phyloP scores from a whole-genome alignment of 2,329 filamentous ascomycete species.

The Raffaelea deltoideospora region DNA sequence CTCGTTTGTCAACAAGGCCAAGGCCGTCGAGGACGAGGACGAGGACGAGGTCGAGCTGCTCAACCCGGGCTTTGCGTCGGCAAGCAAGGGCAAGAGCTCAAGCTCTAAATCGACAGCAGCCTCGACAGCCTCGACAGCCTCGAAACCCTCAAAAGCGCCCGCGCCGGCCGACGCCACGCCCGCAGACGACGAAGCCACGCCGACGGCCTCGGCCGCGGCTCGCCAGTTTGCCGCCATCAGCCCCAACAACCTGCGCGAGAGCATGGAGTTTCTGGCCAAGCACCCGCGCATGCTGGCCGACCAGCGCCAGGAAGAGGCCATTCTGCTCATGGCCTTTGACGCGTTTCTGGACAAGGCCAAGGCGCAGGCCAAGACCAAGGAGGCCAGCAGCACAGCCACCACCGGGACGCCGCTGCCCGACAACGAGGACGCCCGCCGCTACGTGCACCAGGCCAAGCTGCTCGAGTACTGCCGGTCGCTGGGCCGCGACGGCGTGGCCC shows the following conservation, averaged over 20 bases:
- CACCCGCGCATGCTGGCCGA: slow-evolving; percentile 66
- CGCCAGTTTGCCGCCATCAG: slow-evolving; percentile 71
- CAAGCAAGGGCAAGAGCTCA: slow-evolving; percentile 14
- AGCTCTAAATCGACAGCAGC: slow-evolving; percentile 1
- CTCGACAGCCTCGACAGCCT: too few species aligned
- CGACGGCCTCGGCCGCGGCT: slow-evolving; percentile 64
- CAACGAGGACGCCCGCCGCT: slow-evolving; percentile 65
- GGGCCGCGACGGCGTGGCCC: slow-evolving; percentile 68
- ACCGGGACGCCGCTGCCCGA: slow-evolving; percentile 67
- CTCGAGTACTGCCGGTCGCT: slow-evolving; percentile 90
- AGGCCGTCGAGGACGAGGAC: slow-evolving; percentile 24
- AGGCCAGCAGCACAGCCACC: too few species aligned
- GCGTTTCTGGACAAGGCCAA: too few species aligned
- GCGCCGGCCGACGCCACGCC: not conserved
- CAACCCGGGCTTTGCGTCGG: slow-evolving; percentile 43
- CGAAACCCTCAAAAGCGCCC: too few species aligned
- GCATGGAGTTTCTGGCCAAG: slow-evolving; percentile 60
- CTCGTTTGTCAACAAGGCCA: slow-evolving; percentile 58
- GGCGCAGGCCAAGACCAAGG: slow-evolving; percentile 36
- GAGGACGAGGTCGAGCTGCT: slow-evolving; percentile 52
- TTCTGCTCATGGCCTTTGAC: slow-evolving; percentile 86
- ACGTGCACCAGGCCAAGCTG: slow-evolving; percentile 82
- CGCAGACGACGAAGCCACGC: slow-evolving; percentile 50
- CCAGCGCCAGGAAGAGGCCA: slow-evolving; percentile 75
- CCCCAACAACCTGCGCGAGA: slow-evolving; percentile 55